phyloP scores from a whole-genome alignment of 805 yeast species.

The Monosporozyma unispora region DNA sequence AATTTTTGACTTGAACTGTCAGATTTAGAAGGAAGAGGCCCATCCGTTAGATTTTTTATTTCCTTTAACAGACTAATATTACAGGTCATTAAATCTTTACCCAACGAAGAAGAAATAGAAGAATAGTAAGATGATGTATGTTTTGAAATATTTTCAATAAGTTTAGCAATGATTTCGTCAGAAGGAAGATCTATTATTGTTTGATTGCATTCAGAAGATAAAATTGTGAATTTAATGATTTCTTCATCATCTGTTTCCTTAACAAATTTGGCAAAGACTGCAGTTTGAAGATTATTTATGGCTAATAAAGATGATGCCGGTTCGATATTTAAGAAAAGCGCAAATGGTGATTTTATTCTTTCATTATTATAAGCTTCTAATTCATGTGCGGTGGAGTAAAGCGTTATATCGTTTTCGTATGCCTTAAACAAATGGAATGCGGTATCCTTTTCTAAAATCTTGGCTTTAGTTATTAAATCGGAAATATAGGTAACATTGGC shows the following conservation, averaged over 20 bases:
- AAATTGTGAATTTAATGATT: conserved; percentile 10
- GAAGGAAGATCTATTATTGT: conserved; percentile 6
- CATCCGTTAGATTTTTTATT: conserved; percentile 3
- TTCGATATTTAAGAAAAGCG: conserved; percentile 54
- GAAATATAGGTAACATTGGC: conserved; percentile 57
- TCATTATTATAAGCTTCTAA: conserved; percentile 42
- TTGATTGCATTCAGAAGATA: conserved; percentile 9
- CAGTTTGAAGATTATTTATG: conserved; percentile 35
- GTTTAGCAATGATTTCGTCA: conserved; percentile 8
- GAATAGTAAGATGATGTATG: conserved; percentile 19
- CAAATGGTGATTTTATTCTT: conserved; percentile 50
- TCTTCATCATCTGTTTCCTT: conserved; percentile 21
- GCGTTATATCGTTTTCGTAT: conserved; percentile 30
- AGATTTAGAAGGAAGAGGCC: not conserved
- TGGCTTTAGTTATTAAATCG: conserved; percentile 45
- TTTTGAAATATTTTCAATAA: conserved; percentile 7
- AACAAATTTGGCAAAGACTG: conserved; percentile 39
- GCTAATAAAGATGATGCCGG: conserved; percentile 33
- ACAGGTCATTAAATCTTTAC: conserved; percentile 11
- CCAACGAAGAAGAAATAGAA: conserved; percentile 19
- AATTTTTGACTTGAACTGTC: not conserved
- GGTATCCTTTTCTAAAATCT: conserved; percentile 65
- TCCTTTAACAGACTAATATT: conserved; percentile 16
- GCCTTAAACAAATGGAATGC: conserved; percentile 79
- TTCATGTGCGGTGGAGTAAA: conserved; percentile 69